Percentiles rank a stretch among this genome's conserved stretches.
Conservation (phyloP, 75 land plant species). For the Larix kaempferi region DNA sequence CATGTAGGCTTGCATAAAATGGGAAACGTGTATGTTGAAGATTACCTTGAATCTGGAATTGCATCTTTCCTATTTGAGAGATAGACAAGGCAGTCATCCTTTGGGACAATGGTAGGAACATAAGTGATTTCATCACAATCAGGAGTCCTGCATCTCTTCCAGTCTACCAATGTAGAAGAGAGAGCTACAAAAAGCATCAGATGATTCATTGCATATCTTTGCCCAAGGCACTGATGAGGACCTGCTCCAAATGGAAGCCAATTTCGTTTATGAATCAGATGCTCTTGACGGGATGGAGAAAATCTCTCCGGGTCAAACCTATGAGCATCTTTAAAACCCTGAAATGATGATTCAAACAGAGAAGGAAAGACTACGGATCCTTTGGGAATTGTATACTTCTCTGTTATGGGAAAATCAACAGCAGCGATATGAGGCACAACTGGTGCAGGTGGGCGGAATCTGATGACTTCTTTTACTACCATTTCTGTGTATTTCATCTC, state of each 20-base stretch:
- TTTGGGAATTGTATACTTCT: constrained; percentile 70
- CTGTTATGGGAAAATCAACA: constrained; percentile 61
- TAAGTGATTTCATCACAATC: constrained; percentile 81
- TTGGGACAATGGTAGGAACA: constrained; percentile 62
- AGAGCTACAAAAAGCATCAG: constrained; percentile 73
- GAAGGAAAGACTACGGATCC: constrained; percentile 94
- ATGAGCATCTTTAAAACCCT: constrained; percentile 82
- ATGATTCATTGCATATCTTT: constrained; percentile 48
- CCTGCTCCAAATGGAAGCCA: constrained; percentile 86
- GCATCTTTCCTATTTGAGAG: constrained; percentile 31
- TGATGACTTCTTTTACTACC: constrained; percentile 87
- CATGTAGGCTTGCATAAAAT: background rate
- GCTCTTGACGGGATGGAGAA: constrained; percentile 61
- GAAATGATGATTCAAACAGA: constrained; percentile 74
- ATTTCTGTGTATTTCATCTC: constrained; percentile 81
- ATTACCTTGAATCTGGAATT: background rate
- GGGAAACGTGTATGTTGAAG: background rate
- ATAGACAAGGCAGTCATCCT: constrained; percentile 34
- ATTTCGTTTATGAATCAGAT: constrained; percentile 60
- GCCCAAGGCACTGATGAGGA: constrained; percentile 94
- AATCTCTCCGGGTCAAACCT: constrained; percentile 93
- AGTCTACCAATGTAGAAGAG: constrained; percentile 62
- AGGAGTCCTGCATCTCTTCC: constrained; percentile 45
- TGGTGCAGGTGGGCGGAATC: constrained; percentile 82
- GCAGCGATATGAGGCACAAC: constrained; percentile 87